Percentiles rank a stretch among this genome's conserved stretches.
Conservation (phyloP, 2,329 filamentous ascomycete species). For the Paecilomyces niveus region DNA sequence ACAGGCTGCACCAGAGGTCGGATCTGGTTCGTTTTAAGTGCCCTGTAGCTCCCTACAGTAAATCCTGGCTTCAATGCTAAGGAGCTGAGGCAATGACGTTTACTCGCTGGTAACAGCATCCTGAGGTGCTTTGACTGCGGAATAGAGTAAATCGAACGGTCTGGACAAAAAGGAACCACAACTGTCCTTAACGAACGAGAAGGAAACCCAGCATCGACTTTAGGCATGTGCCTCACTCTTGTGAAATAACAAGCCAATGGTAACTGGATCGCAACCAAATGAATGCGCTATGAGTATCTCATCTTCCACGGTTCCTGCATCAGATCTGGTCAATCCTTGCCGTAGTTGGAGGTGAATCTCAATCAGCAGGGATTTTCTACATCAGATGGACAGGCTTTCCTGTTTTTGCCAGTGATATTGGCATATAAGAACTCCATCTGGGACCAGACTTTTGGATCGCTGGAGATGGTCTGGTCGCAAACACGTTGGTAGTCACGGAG, state of each 20-base stretch:
- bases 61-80: not conserved
- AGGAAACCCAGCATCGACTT: not conserved
- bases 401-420: not conserved
- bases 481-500: not conserved
- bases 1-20: not conserved
- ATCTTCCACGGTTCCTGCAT: not conserved
- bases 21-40: not conserved
- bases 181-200: not conserved
- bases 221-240: not conserved
- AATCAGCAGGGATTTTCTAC: not conserved
- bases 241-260: not conserved
- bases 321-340: not conserved
- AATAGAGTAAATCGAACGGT: not conserved
- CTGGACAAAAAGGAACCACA: not conserved
- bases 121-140: not conserved
- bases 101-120: not conserved
- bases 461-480: not conserved
- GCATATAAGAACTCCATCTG: not conserved
- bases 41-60: slow-evolving; percentile 5
- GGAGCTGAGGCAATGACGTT: not conserved
- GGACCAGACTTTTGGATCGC: not conserved
- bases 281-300: not conserved
- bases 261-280: not conserved
- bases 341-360: not conserved
- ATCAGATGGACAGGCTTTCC: not conserved